Conservation (phyloP, 2,329 filamentous ascomycete species). For the Beauveria scarabaeidicola region DNA sequence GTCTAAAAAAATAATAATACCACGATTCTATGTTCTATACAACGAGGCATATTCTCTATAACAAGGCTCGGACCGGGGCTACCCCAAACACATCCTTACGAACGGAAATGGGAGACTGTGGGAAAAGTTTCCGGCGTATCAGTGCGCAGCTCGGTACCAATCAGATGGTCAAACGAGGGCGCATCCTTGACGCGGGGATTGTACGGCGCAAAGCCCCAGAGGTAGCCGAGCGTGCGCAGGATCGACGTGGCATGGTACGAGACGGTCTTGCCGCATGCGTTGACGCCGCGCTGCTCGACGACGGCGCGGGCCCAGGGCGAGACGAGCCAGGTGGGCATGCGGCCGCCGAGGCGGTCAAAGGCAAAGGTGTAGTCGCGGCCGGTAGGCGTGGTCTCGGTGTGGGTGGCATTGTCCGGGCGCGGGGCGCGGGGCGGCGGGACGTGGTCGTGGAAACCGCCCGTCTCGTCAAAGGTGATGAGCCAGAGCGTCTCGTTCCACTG, state of each 20-base stretch:
- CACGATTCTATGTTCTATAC: background rate
- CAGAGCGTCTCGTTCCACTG: slow-evolving; percentile 28
- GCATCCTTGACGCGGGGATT: slow-evolving; percentile 29
- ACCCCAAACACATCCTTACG: background rate
- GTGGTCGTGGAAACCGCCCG: slow-evolving; percentile 29
- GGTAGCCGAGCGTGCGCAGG: slow-evolving; percentile 31
- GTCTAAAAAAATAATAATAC: too few relatives aligned
- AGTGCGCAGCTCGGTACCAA: background rate
- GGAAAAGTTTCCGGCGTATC: slow-evolving; percentile 8
- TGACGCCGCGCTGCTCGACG: slow-evolving; percentile 28
- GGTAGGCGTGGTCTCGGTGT: slow-evolving; percentile 23
- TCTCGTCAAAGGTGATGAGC: slow-evolving; percentile 27
- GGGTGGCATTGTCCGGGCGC: slow-evolving; percentile 23
- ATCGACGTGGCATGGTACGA: slow-evolving; percentile 36
- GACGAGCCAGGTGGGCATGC: slow-evolving; percentile 30
- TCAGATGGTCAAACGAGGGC: slow-evolving; percentile 25
- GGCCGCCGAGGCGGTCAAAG: slow-evolving; percentile 29
- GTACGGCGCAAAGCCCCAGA: slow-evolving; percentile 32
- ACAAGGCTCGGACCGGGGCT: too few relatives aligned
- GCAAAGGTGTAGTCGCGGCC: slow-evolving; percentile 25
- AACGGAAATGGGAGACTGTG: slow-evolving; percentile 3
- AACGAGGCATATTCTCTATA: background rate
- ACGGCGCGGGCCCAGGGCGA: slow-evolving; percentile 30
- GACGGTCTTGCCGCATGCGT: slow-evolving; percentile 25
- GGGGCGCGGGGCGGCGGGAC: slow-evolving; percentile 24